Conservation (phyloP, 2,329 filamentous ascomycete species). For the Zopfia rhizophila region DNA sequence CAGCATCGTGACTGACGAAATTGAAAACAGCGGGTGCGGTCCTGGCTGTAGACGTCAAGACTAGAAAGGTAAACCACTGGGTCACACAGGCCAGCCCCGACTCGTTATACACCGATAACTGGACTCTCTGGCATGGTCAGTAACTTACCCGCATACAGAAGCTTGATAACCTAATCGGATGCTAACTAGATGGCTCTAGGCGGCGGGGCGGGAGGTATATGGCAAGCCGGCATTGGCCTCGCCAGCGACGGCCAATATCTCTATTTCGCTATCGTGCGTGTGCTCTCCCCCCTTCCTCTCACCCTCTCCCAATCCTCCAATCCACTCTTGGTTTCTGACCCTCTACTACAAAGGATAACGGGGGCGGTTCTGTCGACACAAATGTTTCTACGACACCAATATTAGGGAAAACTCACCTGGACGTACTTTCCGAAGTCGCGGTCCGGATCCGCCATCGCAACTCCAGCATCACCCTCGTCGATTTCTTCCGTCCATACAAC, state of each 20-base stretch:
- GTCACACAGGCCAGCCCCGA: slow-evolving; percentile 24
- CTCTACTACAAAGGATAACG: slow-evolving; percentile 19
- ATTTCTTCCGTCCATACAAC: slow-evolving; percentile 28
- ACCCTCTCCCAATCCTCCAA: too few relatives aligned
- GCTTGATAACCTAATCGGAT: too few relatives aligned
- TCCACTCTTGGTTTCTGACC: background rate
- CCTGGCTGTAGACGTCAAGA: slow-evolving; percentile 29
- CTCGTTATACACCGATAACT: slow-evolving; percentile 26
- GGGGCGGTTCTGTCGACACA: slow-evolving; percentile 5
- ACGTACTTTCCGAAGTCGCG: slow-evolving; percentile 24
- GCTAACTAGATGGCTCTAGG: background rate
- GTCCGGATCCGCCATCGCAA: slow-evolving; percentile 19
- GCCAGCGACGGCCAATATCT: slow-evolving; percentile 31
- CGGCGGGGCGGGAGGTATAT: slow-evolving; percentile 29
- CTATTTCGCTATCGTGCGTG: slow-evolving; percentile 27
- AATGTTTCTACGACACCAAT: slow-evolving; percentile 13
- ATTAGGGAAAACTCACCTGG: slow-evolving; percentile 15
- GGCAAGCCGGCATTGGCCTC: slow-evolving; percentile 29
- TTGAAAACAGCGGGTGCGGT: too few relatives aligned
- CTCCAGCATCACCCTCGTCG: slow-evolving; percentile 23
- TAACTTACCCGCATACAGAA: too few relatives aligned
- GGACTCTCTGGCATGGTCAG: slow-evolving; percentile 30
- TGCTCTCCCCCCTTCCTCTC: too few relatives aligned
- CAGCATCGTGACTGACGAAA: too few relatives aligned
- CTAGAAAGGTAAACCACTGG: slow-evolving; percentile 25